phyloP scores from a whole-genome alignment of 148 eudicot species.

The Rhododendron ferrugineum region DNA sequence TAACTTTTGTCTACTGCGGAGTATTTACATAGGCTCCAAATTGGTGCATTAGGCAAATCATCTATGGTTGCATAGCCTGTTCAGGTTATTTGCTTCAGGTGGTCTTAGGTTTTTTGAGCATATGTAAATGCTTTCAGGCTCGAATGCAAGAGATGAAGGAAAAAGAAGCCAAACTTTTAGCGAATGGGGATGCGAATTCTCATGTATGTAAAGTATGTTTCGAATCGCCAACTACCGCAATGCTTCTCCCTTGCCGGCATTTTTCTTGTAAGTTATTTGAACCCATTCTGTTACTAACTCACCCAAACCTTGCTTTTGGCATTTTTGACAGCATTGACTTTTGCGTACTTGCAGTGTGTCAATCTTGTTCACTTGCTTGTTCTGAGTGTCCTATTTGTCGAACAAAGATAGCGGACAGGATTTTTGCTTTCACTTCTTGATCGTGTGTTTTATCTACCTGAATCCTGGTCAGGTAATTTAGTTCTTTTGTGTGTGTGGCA shows the following conservation, averaged over 20 bases:
- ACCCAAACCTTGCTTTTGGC: not conserved
- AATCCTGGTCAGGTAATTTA: conserved; percentile 25
- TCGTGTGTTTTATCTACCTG: conserved; percentile 14
- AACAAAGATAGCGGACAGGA: conserved; percentile 69
- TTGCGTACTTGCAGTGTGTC: conserved; percentile 61
- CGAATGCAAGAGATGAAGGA: conserved; percentile 99
- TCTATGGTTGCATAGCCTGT: not conserved
- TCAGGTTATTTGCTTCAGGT: not conserved
- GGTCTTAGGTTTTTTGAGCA: not conserved
- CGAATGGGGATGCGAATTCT: conserved; percentile 69
- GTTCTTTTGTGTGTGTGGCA: not conserved
- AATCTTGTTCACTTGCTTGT: conserved; percentile 85
- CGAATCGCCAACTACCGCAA: conserved; percentile 67
- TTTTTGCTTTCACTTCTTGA: conserved; percentile 72
- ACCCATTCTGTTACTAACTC: not conserved
- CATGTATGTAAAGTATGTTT: conserved; percentile 97
- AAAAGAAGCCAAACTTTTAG: conserved; percentile 56
- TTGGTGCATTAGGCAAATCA: not conserved
- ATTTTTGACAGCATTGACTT: not conserved
- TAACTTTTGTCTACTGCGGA: not conserved
- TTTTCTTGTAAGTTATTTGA: conserved; percentile 60
- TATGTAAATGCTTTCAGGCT: conserved; percentile 45
- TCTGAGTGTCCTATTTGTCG: conserved; percentile 81
- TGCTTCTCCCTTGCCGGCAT: conserved; percentile 95
- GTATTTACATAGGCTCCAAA: not conserved